Conservation (phyloP, 1,139 yeast genomes). For the Taphrina confusa region DNA sequence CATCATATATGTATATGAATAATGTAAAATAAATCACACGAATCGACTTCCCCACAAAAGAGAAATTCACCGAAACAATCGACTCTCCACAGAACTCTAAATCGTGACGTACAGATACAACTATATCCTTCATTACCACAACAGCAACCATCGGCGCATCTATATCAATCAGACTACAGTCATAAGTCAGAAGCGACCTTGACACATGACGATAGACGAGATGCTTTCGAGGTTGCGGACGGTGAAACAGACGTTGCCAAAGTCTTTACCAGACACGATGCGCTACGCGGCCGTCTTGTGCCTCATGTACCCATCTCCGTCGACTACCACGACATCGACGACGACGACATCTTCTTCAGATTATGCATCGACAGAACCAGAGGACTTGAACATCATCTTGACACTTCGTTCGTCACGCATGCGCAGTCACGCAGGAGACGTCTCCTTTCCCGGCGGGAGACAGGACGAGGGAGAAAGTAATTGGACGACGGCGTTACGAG, state of each 20-base stretch:
- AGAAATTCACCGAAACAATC: neutral
- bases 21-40: neutral
- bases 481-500: constrained; percentile 74
- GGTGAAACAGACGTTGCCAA: constrained; percentile 3
- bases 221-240: constrained; percentile 18
- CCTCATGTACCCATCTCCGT: constrained; percentile 8
- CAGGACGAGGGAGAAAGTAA: constrained; percentile 67
- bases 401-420: constrained; percentile 73
- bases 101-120: too few species aligned
- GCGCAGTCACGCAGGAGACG: constrained; percentile 79
- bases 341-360: too few species aligned
- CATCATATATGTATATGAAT: neutral
- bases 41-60: constrained; percentile 6
- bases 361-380: too few species aligned
- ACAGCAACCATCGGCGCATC: too few species aligned
- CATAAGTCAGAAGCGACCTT: too few species aligned
- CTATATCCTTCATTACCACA: too few species aligned
- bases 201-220: constrained; percentile 9
- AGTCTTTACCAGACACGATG: constrained; percentile 11
- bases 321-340: neutral
- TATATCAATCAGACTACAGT: too few species aligned
- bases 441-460: constrained; percentile 85
- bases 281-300: constrained; percentile 27
- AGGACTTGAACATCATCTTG: constrained; percentile 73
- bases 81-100: neutral